Base-by-base conservation (phyloP, 805 yeast genomes). In the Kuraishia cidri region DNA sequence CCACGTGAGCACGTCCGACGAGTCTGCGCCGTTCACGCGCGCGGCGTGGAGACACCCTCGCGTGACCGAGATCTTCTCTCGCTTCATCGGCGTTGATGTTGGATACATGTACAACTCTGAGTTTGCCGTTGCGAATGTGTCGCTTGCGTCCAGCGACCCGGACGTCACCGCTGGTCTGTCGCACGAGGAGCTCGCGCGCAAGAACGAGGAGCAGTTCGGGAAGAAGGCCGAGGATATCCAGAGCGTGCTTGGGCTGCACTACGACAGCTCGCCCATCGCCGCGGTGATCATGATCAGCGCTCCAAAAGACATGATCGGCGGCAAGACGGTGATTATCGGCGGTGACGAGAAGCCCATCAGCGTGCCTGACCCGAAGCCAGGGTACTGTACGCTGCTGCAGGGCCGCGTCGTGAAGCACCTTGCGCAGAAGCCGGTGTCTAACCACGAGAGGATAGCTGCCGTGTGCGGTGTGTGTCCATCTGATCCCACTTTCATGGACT, bases 231-330 rank as follows among this genome's bases (percentile, higher is more conserved):
- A 17, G 21, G 30, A 27, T 15, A 15, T 27, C 21, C 21, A 14
- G 6, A 19, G 20, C 4, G 30, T 72, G 27, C 77, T 73, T 25
- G 70, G 72, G 17, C 75, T 80, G 81, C 80, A 75, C 56, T 48
- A 57, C 35, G 81, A 75, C 46, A 64, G 75, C n/a, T 73, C 71
- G 34, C 80, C 79, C 11, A 72, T 71, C 46, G 79, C 74, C n/a
- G 74, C 79, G 51, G 80, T 75, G n/a, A 57, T 74, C 37, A 75
- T 75, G 81, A 46, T 75, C 24, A 66, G 74, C 19, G 79, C 73
- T 43, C 74, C 80, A 6, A 41, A 65, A 2, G 54, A 60, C 27
- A 73, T 74, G 79, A 54, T 66, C 47, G 80, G 79, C 21, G 80
- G 80, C 32, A 79, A 73, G 46, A 72, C 79, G 2, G 60, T 67